A percentile compares a stretch with the other conserved stretches of the same genome.
phyloP scores from a whole-genome alignment of 2,329 filamentous ascomycete genomes.

The Gliomastix tumulicola region DNA sequence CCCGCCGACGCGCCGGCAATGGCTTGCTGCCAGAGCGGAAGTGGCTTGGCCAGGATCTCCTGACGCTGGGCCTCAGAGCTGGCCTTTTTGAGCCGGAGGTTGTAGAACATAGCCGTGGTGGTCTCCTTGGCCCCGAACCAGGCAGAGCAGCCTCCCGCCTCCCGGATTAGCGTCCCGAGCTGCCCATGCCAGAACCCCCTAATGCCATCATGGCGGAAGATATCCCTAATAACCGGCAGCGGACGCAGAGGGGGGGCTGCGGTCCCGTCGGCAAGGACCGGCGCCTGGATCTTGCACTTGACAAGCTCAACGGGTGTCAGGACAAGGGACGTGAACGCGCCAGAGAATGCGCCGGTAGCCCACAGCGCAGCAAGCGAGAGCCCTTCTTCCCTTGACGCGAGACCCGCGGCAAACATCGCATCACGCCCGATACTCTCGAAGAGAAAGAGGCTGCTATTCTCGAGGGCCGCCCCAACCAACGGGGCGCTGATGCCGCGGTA shows the following conservation, averaged over 20 bases:
- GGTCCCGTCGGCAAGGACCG: slow-evolving; percentile 31
- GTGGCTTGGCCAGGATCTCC: slow-evolving; percentile 36
- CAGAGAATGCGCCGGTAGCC: slow-evolving; percentile 77
- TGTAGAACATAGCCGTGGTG: slow-evolving; percentile 63
- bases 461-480: slow-evolving; percentile 81
- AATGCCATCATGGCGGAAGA: slow-evolving; percentile 78
- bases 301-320: slow-evolving; percentile 94
- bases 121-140: slow-evolving; percentile 95
- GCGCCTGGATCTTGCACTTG: slow-evolving; percentile 97
- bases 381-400: slow-evolving; percentile 43
- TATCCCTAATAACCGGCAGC: slow-evolving; percentile 64
- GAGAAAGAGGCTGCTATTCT: slow-evolving; percentile 89
- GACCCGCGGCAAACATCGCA: slow-evolving; percentile 47
- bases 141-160: slow-evolving; percentile 85
- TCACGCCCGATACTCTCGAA: slow-evolving; percentile 74
- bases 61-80: slow-evolving; percentile 30
- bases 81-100: slow-evolving; percentile 38
- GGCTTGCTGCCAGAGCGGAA: slow-evolving; percentile 84
- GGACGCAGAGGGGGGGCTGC: slow-evolving; percentile 51
- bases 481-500: slow-evolving; percentile 93
- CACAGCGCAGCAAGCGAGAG: slow-evolving; percentile 72
- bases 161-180: slow-evolving; percentile 84
- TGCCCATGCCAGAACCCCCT: slow-evolving; percentile 93
- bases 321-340: slow-evolving; percentile 81
- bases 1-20: slow-evolving; percentile 81